phyloP scores from a whole-genome alignment of 1,139 yeast genomes.

The Geotrichum citri-aurantii region DNA sequence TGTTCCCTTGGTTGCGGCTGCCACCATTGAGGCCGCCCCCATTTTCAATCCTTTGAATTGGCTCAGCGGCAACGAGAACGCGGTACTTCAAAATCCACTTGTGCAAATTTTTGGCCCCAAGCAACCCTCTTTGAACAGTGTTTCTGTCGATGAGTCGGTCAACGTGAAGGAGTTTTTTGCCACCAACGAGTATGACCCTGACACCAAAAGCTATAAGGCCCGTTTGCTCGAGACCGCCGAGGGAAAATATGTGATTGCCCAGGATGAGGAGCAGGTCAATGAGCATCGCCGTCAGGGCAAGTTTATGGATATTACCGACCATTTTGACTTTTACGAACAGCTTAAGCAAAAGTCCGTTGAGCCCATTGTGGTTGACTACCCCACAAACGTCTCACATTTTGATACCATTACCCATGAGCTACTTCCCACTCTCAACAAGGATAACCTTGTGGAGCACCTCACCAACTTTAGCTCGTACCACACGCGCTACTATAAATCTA shows the following conservation, averaged over 20 bases:
- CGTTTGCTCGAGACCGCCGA: neutral
- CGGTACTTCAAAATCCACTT: neutral
- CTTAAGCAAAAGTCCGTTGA: neutral
- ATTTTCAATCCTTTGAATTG: neutral
- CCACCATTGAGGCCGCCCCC: neutral
- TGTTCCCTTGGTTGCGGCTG: neutral
- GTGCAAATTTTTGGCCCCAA: neutral
- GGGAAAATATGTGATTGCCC: neutral
- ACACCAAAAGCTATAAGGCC: neutral
- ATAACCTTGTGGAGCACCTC: slow-evolving; percentile 8
- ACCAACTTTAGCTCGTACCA: slow-evolving; percentile 47
- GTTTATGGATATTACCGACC: slow-evolving; percentile 20
- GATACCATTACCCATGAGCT: neutral
- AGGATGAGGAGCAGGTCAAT: slow-evolving; percentile 1
- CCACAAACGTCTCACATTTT: slow-evolving; percentile 6
- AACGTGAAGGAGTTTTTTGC: neutral
- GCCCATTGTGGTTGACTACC: slow-evolving; percentile 2
- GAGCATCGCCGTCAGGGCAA: slow-evolving; percentile 3
- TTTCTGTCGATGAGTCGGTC: neutral
- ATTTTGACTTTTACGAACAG: slow-evolving; percentile 12
- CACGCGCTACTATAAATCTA: slow-evolving; percentile 76
- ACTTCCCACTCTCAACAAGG: slow-evolving; percentile 1
- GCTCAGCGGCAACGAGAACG: neutral
- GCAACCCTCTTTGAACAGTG: neutral
- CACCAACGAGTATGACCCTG: neutral